These are phyloP conservation scores for Lonicera japonica DNA, from an alignment of 129 eudicot genomes.

Conservation along the genomic window DNA sequence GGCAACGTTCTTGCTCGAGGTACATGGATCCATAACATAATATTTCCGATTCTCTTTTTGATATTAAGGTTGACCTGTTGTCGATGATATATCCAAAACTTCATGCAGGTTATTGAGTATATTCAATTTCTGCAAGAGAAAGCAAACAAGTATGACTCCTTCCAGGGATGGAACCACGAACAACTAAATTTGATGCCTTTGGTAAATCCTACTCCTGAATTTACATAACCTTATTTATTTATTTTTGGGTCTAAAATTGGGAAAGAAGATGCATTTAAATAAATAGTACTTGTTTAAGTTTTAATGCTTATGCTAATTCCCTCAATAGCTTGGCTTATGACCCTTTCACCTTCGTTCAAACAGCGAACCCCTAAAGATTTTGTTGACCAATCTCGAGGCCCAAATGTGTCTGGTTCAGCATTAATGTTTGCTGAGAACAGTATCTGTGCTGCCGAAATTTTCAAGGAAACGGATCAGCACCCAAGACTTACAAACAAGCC, in stretches of 20 bases:
- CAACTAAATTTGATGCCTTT: conserved; percentile 40
- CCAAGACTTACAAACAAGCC: conserved; percentile 28
- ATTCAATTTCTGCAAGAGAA: conserved; percentile 86
- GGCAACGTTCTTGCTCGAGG: conserved; percentile 91
- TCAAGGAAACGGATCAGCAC: conserved; percentile 37
- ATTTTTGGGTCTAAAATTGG: neutral
- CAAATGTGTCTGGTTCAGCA: conserved; percentile 32
- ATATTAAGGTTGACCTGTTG: neutral
- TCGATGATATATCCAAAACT: neutral
- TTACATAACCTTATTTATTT: neutral
- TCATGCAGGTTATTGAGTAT: conserved; percentile 77
- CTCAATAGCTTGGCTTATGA: neutral
- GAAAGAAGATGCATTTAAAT: neutral
- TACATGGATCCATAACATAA: conserved; percentile 6
- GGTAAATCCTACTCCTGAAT: conserved; percentile 29
- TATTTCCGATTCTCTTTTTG: neutral
- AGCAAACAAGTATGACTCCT: conserved; percentile 67
- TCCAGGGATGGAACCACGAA: conserved; percentile 51
- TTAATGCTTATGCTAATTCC: neutral
- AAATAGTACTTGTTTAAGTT: neutral
- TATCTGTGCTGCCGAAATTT: conserved; percentile 17
- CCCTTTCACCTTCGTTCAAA: conserved; percentile 7
- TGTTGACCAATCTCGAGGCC: conserved; percentile 31
- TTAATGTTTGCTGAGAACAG: conserved; percentile 37
- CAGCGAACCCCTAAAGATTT: conserved; percentile 42